A percentile compares a stretch with the other conserved stretches of the same genome.
Conservation (phyloP, 2,329 filamentous ascomycete species). For the Scedosporium apiospermum region DNA sequence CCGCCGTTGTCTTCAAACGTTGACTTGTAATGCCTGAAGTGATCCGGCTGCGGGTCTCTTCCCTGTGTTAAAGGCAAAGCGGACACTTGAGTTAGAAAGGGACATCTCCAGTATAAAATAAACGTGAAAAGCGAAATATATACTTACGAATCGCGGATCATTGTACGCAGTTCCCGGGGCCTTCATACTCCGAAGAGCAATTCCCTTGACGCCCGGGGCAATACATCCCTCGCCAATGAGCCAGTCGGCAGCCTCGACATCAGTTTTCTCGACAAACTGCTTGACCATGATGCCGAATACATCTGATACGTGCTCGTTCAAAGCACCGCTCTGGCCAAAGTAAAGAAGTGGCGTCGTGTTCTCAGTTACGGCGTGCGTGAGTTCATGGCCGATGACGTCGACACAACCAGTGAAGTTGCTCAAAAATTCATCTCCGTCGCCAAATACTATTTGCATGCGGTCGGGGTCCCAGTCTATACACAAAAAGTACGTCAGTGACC, state of each 20-base stretch:
- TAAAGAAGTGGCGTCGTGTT: conserved; percentile 41
- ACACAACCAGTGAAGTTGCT: conserved; percentile 40
- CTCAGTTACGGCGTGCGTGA: conserved; percentile 46
- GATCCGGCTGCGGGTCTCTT: conserved; percentile 41
- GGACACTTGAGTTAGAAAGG: not conserved
- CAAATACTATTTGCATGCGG: conserved; percentile 43
- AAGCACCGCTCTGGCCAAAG: conserved; percentile 39
- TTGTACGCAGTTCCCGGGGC: conserved; percentile 42
- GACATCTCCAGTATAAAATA: not conserved
- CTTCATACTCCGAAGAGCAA: conserved; percentile 45
- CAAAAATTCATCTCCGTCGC: conserved; percentile 42
- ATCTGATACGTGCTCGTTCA: conserved; percentile 49
- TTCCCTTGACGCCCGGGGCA: conserved; percentile 38
- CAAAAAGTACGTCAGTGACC: not conserved
- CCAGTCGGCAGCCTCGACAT: conserved; percentile 39
- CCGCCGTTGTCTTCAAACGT: conserved; percentile 39
- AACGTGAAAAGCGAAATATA: not conserved
- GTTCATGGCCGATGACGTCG: conserved; percentile 48
- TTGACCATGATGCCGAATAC: conserved; percentile 49
- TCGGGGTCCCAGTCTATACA: conserved; percentile 37
- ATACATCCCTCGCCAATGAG: conserved; percentile 44
- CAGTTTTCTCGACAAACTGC: conserved; percentile 37
- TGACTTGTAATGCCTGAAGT: conserved; percentile 32
- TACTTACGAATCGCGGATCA: conserved; percentile 37
- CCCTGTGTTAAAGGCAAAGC: conserved; percentile 22